A percentile compares a stretch with the other conserved stretches of the same genome.
These are phyloP conservation scores for Neopestalotiopsis sp. DNA, from an alignment of 2,329 filamentous ascomycete species.

Conservation along the genomic window DNA sequence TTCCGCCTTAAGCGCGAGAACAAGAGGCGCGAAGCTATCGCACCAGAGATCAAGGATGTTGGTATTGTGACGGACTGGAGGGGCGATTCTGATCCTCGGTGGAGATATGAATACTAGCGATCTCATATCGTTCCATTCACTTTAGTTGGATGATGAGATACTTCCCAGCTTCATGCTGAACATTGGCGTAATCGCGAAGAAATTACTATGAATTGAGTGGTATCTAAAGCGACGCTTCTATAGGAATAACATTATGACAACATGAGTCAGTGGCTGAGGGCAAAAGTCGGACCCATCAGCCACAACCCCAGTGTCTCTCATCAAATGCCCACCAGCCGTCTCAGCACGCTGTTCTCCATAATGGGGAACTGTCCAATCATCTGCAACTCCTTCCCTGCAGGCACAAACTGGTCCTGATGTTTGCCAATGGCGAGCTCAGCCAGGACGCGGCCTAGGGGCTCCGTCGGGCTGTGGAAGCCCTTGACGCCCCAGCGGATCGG, in stretches of 20 bases:
- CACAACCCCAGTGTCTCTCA: neutral
- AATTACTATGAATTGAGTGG: too few relatives aligned
- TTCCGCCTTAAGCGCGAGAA: constrained; percentile 64
- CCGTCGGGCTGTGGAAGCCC: constrained; percentile 47
- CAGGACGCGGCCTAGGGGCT: constrained; percentile 48
- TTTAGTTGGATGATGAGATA: too few relatives aligned
- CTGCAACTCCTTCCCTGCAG: constrained; percentile 27
- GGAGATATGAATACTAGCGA: constrained; percentile 66
- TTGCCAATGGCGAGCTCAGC: constrained; percentile 51
- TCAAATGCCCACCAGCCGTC: constrained; percentile 29
- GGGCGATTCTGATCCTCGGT: constrained; percentile 68
- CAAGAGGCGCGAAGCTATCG: constrained; percentile 49
- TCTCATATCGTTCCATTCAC: neutral
- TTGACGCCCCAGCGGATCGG: constrained; percentile 18
- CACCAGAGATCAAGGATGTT: constrained; percentile 52
- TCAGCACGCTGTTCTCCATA: constrained; percentile 35
- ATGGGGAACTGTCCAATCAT: constrained; percentile 37
- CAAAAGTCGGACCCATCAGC: neutral
- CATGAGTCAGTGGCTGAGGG: neutral
- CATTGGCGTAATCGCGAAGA: too few relatives aligned
- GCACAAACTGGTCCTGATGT: constrained; percentile 32
- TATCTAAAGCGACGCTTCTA: too few relatives aligned
- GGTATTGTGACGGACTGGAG: constrained; percentile 59
- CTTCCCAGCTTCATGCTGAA: too few relatives aligned
- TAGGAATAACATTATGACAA: neutral